A percentile compares a stretch with the other conserved stretches of the same genome.
Conservation (phyloP, 768 basidiomycete genomes). For the Trametes villosa region DNA sequence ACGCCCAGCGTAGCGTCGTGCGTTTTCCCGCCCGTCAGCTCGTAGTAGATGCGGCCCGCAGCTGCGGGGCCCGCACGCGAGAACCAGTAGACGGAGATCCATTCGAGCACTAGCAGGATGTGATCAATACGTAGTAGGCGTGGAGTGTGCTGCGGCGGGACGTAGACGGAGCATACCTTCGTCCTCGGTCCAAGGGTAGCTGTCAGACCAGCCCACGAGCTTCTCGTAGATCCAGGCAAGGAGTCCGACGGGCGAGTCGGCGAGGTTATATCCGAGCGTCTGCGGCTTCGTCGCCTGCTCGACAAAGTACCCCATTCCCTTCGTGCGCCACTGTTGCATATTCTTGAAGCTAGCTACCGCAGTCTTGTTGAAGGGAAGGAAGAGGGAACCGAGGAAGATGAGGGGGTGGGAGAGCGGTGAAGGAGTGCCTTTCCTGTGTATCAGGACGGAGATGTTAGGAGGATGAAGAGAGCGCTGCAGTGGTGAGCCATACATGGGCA, state of each 20-base stretch:
- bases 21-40: conserved; percentile 20
- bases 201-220: conserved; percentile 42
- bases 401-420: conserved; percentile 6
- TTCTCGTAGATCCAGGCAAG: conserved; percentile 46
- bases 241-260: conserved; percentile 61
- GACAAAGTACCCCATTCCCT: conserved; percentile 38
- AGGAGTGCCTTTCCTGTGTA: not conserved
- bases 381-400: conserved; percentile 23
- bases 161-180: conserved; percentile 46
- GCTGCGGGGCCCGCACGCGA: conserved; percentile 39
- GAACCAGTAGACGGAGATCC: conserved; percentile 44
- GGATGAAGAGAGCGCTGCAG: not conserved
- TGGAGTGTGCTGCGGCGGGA: not conserved
- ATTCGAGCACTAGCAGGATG: conserved; percentile 37
- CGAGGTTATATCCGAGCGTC: conserved; percentile 52
- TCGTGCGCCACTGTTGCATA: conserved; percentile 28
- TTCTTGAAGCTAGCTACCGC: conserved; percentile 31
- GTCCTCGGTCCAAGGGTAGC: conserved; percentile 61
- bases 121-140: not conserved
- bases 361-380: conserved; percentile 36
- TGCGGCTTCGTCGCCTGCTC: conserved; percentile 41
- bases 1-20: not conserved
- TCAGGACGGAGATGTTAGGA: not conserved
- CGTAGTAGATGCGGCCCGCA: conserved; percentile 38
- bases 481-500: conserved; percentile 42